Base-by-base conservation (phyloP, 2,329 filamentous ascomycete genomes). In the Chaetoscypha palmicola region DNA sequence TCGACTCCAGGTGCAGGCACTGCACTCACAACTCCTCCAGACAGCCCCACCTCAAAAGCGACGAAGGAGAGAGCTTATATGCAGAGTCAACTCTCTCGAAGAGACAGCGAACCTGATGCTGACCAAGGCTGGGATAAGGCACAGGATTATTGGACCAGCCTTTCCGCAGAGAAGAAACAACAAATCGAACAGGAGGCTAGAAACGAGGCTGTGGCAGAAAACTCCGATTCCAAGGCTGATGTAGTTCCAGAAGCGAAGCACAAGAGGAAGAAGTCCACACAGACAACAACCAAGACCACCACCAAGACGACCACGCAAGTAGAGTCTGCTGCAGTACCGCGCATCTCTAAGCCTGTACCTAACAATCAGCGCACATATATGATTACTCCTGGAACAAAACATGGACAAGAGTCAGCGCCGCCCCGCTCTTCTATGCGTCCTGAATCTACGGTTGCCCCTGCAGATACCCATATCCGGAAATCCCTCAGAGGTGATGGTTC, bases 91-190 rank as follows among this genome's bases (percentile, higher is more conserved):
- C 22, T 54, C 21, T 47, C 49, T 7, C 51, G 49, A n/a, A 46
- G 50, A 33, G 24, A 39, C 2, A 58, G 47, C 17, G 56, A 51
- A 19, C 53, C 50, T 31, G 50, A 45, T 19, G 30, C 47, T 3
- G 48, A 54, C 28, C 54, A 58, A 37, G 58, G 58, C 1, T 88
- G 83, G 85, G 77, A 80, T 49, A 71, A 75, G 41, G 76, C 81
- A 12, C 84, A 83, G 55, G 68, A 75, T 0, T 86, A 83, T 55
- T 88, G 83, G 84, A 79, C 73, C 49, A 76, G 76, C 40, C 63
- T 88, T 5, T 80, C 74, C 5, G 68, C 70, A 1, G 74, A 83
- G 23, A 77, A 81, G 57, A 75, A 80, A 33, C 74, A 74, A 5
- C 74, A 80, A 56, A 60, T 72, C 37, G 71, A 77, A 45, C 71